Evolutionary conservation across 805 yeast genomes (phyloP), one percentile per base, ranked within the genome.

Genomic region (Starmerella stigmatis): DNA sequence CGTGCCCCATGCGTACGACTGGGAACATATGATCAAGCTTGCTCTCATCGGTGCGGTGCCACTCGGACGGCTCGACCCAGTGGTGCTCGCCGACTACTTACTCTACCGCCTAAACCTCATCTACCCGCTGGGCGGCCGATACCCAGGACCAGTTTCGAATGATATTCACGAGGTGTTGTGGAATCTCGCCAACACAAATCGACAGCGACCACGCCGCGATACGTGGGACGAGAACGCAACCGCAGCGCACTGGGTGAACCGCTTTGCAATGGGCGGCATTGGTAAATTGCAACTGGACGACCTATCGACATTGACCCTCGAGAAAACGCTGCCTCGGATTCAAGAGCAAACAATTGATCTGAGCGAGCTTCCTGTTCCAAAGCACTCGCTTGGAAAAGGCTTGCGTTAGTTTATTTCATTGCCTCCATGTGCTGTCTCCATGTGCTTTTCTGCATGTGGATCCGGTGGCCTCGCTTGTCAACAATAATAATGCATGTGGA

Each of bases 11-110:
- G 82, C 78, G 9, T 71, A 72, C 38, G 72, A 73, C 49, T 60
- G 72, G 3, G 76, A 78, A 50, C 76, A 86, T 1, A 84, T 88
- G 92, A 65, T 89, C 20, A 73, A 79, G 2, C 67, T 88, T 30
- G 70, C 83, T 1, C 63, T 86, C 16, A 76, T 81, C 29, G 94
- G 94, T 1, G 79, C 92, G 39, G 81, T 88, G 5, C 77, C 77
- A 46, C 66, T 74, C 5, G 71, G 73, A 13, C 67, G 74, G n/a
- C 73, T 86, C 13, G 96, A 88, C 59, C 94, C 94, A 0, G 77
- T 81, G 3, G 73, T 85, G 26, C 83, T 81, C 44, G 94, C 94
- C 0, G 97, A 89, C 60, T 89, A 81, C 60, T 64, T 89, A 28
- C 67, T 89, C 23, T 92, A 70, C 56, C 64, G 81, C 19, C 64